Percentiles rank a stretch among this genome's conserved stretches.
phyloP scores from a whole-genome alignment of 176 grass and related monocot species.

The Zea luxurians region DNA sequence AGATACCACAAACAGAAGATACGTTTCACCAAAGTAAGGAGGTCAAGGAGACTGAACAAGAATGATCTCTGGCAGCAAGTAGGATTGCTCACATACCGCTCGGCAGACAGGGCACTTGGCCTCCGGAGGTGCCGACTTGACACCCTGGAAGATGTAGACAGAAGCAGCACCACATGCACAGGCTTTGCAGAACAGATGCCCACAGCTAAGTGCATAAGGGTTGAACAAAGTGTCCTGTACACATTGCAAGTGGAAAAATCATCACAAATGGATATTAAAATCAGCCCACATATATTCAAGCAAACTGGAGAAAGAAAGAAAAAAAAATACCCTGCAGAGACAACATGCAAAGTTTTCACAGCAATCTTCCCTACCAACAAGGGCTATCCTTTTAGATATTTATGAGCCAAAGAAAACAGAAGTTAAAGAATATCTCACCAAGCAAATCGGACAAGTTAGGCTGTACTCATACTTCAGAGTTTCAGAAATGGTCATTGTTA shows the following conservation, averaged over 20 bases:
- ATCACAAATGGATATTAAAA: neutral
- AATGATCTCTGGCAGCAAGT: neutral
- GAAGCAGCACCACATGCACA: slow-evolving; percentile 72
- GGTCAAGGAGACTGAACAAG: neutral
- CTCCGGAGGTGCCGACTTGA: slow-evolving; percentile 44
- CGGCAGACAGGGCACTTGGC: slow-evolving; percentile 66
- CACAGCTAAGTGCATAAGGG: slow-evolving; percentile 66
- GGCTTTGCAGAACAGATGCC: slow-evolving; percentile 69
- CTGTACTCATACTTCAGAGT: slow-evolving; percentile 61
- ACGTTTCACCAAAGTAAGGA: neutral
- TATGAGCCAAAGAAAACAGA: neutral
- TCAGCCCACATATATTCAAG: neutral
- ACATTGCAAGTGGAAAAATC: neutral
- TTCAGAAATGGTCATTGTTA: slow-evolving; percentile 62
- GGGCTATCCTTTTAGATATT: neutral
- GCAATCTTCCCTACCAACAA: neutral
- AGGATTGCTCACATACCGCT: slow-evolving; percentile 40
- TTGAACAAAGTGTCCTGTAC: slow-evolving; percentile 66
- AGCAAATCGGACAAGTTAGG: slow-evolving; percentile 63
- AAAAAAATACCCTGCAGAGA: neutral
- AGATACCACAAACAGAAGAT: neutral
- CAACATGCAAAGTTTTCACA: neutral
- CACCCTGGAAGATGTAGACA: slow-evolving; percentile 71
- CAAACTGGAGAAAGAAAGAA: neutral
- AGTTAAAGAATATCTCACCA: slow-evolving; percentile 58